Base-by-base conservation (phyloP, 2,329 filamentous ascomycete genomes). In the Rachicladosporium sp. region DNA sequence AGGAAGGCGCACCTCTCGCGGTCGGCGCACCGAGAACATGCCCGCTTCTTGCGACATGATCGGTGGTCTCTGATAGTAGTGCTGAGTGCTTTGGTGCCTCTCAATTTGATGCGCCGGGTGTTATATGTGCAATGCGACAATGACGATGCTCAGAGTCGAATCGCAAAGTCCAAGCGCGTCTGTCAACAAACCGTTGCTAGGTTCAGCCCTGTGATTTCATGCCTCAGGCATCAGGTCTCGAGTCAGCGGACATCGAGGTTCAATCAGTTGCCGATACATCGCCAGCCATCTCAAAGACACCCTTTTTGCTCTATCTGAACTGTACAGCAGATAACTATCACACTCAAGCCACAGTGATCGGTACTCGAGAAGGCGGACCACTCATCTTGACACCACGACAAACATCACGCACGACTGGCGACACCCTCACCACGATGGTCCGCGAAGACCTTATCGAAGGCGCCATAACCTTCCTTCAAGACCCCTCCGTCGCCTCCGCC, bases 391-490 rank as follows among this genome's bases (percentile, higher is more conserved):
- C 15, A 19, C 15, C 15, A 19, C 15, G 15, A 19, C 15, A 19
- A 19, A 19, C 15, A 19, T 19, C 15, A 19, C 15, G 15, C 15
- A 19, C 15, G 15, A 19, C 15, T 19, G 15, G 15, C 15, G 15
- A 19, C 4, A 23, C 12, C 36, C 30, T 38, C 15, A 32, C 47
- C 63, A 89, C 78, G 71, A 80, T 88, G 69, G 86, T 94, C 69
- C 86, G 91, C 60, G 89, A 96, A 76, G 89, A 96, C 61, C 70
- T 95, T 48, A 77, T 94, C 55, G 71, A 78, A 51, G 93, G 87
- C 58, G 88, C 56, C 38, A 45, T 58, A 33, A 47, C 51, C 85
- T 54, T 98, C 64, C 78, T 98, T 44, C 86, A 93, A 65, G 91
- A 98, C 60, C 88, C 91, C 8, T 93, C 81, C 37, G 89, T 98